Conservation (phyloP, 1,284 basidiomycete species). For the Gymnopus androsaceus region DNA sequence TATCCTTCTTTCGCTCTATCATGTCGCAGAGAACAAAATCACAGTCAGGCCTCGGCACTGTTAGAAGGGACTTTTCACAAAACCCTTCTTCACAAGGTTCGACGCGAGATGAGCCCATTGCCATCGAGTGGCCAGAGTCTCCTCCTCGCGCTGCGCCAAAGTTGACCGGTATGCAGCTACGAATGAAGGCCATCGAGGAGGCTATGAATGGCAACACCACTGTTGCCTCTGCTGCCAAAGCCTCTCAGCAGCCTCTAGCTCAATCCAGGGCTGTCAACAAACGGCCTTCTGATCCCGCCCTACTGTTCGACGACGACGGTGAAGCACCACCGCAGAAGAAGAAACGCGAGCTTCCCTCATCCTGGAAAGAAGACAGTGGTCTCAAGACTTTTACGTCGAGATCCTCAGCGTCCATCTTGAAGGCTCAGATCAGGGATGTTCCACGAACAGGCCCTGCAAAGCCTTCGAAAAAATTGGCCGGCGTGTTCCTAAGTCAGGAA, state of each 20-base stretch:
- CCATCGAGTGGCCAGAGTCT: conserved; percentile 38
- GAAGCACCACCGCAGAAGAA: conserved; percentile 44
- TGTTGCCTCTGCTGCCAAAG: conserved; percentile 16
- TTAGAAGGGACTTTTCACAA: conserved; percentile 25
- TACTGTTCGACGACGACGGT: conserved; percentile 27
- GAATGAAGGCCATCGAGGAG: conserved; percentile 57
- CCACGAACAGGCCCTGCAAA: not conserved
- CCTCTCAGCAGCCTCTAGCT: conserved; percentile 25
- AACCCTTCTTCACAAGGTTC: conserved; percentile 11
- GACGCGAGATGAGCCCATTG: conserved; percentile 20
- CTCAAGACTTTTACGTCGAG: not conserved
- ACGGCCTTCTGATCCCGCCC: conserved; percentile 38
- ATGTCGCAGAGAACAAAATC: conserved; percentile 12
- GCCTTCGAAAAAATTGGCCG: conserved; percentile 39
- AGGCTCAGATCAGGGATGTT: conserved; percentile 20
- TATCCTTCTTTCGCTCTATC: not conserved
- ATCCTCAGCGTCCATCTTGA: conserved; percentile 7
- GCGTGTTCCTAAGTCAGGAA: conserved; percentile 74
- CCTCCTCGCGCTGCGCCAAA: conserved; percentile 32
- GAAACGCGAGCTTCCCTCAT: conserved; percentile 51
- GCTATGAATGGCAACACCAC: conserved; percentile 38
- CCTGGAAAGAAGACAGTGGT: conserved; percentile 40
- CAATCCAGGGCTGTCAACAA: conserved; percentile 44
- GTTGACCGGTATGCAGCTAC: conserved; percentile 40
- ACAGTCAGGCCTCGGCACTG: conserved; percentile 17